Evolutionary conservation across 306 rosid species (phyloP).

Genomic region (Ormosia semicastrata): DNA sequence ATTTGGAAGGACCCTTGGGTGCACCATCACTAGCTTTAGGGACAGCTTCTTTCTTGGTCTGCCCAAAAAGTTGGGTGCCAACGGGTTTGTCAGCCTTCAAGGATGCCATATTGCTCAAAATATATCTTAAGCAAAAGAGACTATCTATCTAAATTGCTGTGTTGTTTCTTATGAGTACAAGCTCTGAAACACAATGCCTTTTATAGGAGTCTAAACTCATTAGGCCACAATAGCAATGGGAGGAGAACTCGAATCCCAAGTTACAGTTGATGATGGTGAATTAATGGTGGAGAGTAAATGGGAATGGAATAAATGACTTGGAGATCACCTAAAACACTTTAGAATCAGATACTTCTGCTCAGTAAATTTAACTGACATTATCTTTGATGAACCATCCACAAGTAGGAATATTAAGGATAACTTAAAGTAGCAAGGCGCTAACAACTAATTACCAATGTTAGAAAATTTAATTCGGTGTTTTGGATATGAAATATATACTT

Average conservation of each 20-base stretch:
- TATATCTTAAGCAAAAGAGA: background rate
- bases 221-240: background rate
- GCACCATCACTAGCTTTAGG: conserved; percentile 26
- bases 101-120: conserved; percentile 28
- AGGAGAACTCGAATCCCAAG: background rate
- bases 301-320: conserved; percentile 23
- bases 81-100: conserved; percentile 37
- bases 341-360: conserved; percentile 21
- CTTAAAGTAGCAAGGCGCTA: background rate
- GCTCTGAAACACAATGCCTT: background rate
- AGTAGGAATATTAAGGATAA: background rate
- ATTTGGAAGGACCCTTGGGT: conserved; percentile 41
- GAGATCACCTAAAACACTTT: conserved; percentile 4
- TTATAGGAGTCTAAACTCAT: conserved; percentile 8
- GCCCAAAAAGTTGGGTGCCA: conserved; percentile 38
- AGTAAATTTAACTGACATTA: background rate
- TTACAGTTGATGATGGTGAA: background rate
- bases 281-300: conserved; percentile 16
- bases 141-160: background rate
- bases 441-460: background rate
- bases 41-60: conserved; percentile 33
- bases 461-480: background rate
- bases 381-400: background rate
- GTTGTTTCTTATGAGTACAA: background rate
- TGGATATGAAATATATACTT: too few species aligned